Percentiles rank a stretch among this genome's conserved stretches.
Evolutionary conservation across 1,284 basidiomycete genomes (phyloP).

Genomic region (Microbotryum saponariae): DNA sequence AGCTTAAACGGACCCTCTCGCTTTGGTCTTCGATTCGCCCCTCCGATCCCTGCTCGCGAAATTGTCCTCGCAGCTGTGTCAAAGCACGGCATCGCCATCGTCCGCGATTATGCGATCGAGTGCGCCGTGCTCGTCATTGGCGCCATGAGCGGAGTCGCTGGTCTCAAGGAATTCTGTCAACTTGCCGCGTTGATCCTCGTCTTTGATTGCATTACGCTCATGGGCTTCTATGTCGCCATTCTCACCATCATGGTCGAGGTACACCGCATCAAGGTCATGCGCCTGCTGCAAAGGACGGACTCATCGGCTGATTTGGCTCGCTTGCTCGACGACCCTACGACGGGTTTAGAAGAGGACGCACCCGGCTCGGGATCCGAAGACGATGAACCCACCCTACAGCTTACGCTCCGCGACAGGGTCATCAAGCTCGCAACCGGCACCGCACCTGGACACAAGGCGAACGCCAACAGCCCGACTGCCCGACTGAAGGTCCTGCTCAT

Average conservation of each 20-base stretch:
- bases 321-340: constrained; percentile 35
- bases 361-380: constrained; percentile 30
- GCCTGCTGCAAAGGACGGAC: constrained; percentile 41
- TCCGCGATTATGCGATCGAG: constrained; percentile 88
- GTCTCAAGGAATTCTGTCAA: constrained; percentile 89
- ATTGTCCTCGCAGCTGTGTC: constrained; percentile 78
- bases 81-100: constrained; percentile 69
- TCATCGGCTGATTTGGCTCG: constrained; percentile 35
- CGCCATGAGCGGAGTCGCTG: constrained; percentile 77
- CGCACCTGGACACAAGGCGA: constrained; percentile 38
- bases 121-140: constrained; percentile 82
- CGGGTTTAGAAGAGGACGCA: constrained; percentile 29
- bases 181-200: constrained; percentile 78
- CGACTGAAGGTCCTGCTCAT: constrained; percentile 85
- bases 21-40: constrained; percentile 46
- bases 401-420: constrained; percentile 28
- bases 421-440: constrained; percentile 31
- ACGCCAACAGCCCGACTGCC: constrained; percentile 69
- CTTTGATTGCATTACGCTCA: constrained; percentile 80
- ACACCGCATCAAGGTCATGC: constrained; percentile 53
- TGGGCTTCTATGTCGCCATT: constrained; percentile 82
- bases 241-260: constrained; percentile 92
- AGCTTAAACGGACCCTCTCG: constrained; percentile 24
- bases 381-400: constrained; percentile 6
- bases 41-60: constrained; percentile 61